phyloP scores from a whole-genome alignment of 23 red algal species.

The Gracilariopsis chorda region DNA sequence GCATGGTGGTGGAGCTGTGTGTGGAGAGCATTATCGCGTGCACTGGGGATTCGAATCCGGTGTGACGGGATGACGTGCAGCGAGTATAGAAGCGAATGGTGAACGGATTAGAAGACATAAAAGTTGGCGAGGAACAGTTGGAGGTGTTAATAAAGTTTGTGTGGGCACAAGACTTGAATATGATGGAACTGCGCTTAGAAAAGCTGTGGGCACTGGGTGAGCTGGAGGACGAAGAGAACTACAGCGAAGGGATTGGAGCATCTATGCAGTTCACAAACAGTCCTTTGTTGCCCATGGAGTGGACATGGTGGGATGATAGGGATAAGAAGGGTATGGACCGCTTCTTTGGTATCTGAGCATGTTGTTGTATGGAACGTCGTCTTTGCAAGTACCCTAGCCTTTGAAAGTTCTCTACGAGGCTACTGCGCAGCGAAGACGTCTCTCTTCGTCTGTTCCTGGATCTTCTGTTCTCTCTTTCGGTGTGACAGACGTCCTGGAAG shows the following conservation, averaged over 20 bases:
- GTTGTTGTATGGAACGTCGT: no score
- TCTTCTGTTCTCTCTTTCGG: no score
- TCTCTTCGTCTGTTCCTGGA: no score
- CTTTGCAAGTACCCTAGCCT: no score
- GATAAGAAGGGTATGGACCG: neutral
- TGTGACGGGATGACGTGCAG: constrained; percentile 22
- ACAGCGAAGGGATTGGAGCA: neutral
- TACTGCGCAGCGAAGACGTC: no score
- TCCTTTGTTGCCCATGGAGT: neutral
- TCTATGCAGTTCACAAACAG: neutral
- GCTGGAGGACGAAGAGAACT: neutral
- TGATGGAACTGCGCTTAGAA: neutral
- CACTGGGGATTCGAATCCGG: neutral
- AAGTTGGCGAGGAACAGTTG: neutral
- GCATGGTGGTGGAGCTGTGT: neutral
- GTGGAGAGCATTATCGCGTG: neutral
- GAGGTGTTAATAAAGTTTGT: neutral
- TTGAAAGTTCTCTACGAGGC: no score
- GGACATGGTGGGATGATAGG: neutral
- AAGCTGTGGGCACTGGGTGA: neutral
- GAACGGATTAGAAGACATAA: neutral
- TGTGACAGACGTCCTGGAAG: neutral
- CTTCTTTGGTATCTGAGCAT: neutral
- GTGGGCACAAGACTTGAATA: neutral
- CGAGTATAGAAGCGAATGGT: constrained; percentile 15